Evolutionary conservation across 202 grass and related monocot species (phyloP).

Genomic region (Brachypodium distachyon): DNA sequence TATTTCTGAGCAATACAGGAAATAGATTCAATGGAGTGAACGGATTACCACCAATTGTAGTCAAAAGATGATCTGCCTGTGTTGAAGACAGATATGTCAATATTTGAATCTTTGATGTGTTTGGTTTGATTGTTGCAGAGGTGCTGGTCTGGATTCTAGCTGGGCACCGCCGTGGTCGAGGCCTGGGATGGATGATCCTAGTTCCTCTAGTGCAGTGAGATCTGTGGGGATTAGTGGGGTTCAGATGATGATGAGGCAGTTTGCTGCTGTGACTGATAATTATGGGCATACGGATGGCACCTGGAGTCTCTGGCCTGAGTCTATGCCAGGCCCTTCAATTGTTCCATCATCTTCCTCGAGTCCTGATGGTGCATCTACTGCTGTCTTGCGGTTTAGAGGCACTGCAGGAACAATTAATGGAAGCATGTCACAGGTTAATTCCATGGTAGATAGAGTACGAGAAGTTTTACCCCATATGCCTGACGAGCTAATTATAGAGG

Average conservation of each 20-base stretch:
- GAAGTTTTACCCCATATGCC: conserved; percentile 92
- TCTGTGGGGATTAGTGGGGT: conserved; percentile 82
- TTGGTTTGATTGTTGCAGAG: conserved; percentile 49
- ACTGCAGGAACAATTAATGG: conserved; percentile 37
- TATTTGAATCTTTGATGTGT: conserved; percentile 12
- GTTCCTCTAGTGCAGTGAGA: conserved; percentile 65
- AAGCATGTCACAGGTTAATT: conserved; percentile 46
- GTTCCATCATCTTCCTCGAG: conserved; percentile 49
- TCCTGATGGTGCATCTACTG: conserved; percentile 35
- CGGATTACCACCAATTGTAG: too few relatives aligned
- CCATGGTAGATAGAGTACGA: conserved; percentile 86
- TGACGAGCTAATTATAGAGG: conserved; percentile 92
- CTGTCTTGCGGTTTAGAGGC: conserved; percentile 57
- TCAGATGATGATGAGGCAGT: conserved; percentile 99
- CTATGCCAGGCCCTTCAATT: conserved; percentile 35
- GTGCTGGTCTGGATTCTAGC: conserved; percentile 64
- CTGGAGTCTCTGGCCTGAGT: conserved; percentile 60
- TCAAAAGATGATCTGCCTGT: background rate
- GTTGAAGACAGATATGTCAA: background rate
- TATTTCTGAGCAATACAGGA: too few relatives aligned
- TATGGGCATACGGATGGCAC: conserved; percentile 51
- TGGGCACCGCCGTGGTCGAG: conserved; percentile 68
- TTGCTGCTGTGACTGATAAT: conserved; percentile 71
- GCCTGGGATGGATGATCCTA: conserved; percentile 50
- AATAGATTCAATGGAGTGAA: too few relatives aligned